Percentiles rank a stretch among this genome's conserved stretches.
phyloP scores from a whole-genome alignment of 1,139 yeast species.

The Taiozyma sp. region DNA sequence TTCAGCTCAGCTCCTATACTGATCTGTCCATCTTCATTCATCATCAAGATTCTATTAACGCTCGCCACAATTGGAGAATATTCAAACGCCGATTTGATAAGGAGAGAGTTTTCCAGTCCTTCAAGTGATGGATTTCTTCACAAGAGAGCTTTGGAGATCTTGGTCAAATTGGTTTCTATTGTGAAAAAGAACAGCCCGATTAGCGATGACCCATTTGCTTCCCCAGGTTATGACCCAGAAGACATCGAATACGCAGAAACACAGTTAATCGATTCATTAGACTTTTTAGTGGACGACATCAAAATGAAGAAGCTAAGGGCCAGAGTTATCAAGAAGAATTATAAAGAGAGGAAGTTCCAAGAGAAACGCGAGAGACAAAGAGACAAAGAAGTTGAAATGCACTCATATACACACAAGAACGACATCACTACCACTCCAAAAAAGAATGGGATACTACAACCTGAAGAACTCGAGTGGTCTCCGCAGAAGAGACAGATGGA shows the following conservation, averaged over 20 bases:
- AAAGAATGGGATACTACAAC: not conserved
- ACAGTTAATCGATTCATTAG: slow-evolving; percentile 10
- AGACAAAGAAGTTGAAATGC: not conserved
- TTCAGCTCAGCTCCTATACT: slow-evolving; percentile 15
- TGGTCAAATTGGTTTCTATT: slow-evolving; percentile 9
- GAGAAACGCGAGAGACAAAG: not conserved
- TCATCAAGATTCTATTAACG: slow-evolving; percentile 17
- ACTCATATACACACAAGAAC: not conserved
- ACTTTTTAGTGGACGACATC: slow-evolving; percentile 7
- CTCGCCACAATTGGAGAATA: slow-evolving; percentile 19
- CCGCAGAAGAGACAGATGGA: slow-evolving; percentile 19
- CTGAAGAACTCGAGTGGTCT: slow-evolving; percentile 9
- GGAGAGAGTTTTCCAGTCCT: slow-evolving; percentile 2
- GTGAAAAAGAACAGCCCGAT: slow-evolving; percentile 6
- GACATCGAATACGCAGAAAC: slow-evolving; percentile 7
- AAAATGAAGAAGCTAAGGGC: slow-evolving; percentile 8
- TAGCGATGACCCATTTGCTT: slow-evolving; percentile 3
- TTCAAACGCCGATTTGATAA: slow-evolving; percentile 16
- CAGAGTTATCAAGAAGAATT: slow-evolving; percentile 5
- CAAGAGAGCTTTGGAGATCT: slow-evolving; percentile 13
- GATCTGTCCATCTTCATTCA: slow-evolving; percentile 17
- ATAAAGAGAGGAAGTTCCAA: slow-evolving; percentile 5
- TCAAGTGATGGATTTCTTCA: slow-evolving; percentile 11
- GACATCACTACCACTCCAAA: not conserved
- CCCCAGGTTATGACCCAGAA: slow-evolving; percentile 2